A percentile compares a stretch with the other conserved stretches of the same genome.
Conservation (phyloP, 345 rosid genomes). For the Schrenkiella parvula region DNA sequence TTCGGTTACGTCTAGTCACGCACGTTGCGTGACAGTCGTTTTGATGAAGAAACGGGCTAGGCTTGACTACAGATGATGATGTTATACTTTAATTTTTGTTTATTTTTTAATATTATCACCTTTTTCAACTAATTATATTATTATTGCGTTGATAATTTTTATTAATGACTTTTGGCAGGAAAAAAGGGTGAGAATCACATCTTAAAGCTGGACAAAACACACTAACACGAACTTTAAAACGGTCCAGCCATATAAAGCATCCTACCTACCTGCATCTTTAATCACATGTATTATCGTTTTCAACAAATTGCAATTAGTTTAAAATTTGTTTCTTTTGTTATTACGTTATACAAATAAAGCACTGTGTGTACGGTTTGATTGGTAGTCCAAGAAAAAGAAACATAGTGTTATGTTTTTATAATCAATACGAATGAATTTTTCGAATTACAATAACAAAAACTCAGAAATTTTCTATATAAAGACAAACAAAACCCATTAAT, state of each 20-base stretch:
- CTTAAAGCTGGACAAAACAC: constrained; percentile 19
- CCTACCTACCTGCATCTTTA: constrained; percentile 29
- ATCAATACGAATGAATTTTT: too few relatives aligned
- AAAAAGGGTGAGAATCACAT: constrained; percentile 11
- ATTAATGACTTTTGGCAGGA: background rate
- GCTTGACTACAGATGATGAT: constrained; percentile 9
- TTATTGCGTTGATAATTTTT: background rate
- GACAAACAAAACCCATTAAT: constrained; percentile 4
- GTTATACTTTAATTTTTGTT: background rate
- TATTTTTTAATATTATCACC: too few relatives aligned
- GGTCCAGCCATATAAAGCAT: constrained; percentile 33
- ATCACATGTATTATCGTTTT: constrained; percentile 30
- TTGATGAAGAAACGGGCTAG: constrained; percentile 28
- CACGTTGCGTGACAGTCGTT: constrained; percentile 35
- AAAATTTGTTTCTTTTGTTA: too few relatives aligned
- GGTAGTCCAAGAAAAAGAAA: too few relatives aligned
- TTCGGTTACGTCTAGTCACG: constrained; percentile 33
- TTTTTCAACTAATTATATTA: background rate
- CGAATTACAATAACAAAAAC: background rate
- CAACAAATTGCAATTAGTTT: constrained; percentile 7
- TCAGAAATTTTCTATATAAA: background rate
- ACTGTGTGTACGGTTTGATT: too few relatives aligned
- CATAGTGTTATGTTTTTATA: background rate
- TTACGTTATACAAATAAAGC: too few relatives aligned
- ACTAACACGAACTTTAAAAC: constrained; percentile 22